Percentiles rank a stretch among this genome's conserved stretches.
Conservation (phyloP, 257 asterid genomes). For the Oldenlandia corymbosa region DNA sequence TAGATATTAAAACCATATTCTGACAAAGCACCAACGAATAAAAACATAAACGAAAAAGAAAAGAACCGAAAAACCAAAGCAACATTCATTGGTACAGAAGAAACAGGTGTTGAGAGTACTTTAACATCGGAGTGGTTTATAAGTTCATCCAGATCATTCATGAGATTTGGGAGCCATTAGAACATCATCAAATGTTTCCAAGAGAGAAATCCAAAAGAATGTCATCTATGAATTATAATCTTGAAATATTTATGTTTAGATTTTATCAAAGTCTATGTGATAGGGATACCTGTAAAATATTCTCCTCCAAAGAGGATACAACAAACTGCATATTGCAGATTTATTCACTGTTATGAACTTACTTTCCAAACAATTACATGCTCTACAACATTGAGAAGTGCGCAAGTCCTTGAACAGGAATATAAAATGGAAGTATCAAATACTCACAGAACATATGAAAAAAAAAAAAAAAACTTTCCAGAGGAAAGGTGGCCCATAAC, state of each 20-base stretch:
- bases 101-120: too few relatives aligned
- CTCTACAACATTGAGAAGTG: neutral
- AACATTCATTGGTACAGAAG: too few relatives aligned
- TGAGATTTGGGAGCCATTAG: neutral
- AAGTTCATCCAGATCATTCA: neutral
- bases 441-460: too few relatives aligned
- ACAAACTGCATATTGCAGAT: neutral
- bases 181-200: neutral
- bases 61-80: too few relatives aligned
- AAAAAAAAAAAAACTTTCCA: neutral
- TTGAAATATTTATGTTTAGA: neutral
- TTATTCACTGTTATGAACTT: too few relatives aligned
- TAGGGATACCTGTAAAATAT: neutral
- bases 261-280: too few relatives aligned
- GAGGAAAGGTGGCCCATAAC: neutral
- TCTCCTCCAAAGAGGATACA: neutral
- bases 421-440: too few relatives aligned
- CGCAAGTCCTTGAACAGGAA: neutral
- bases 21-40: neutral
- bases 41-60: too few relatives aligned
- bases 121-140: neutral
- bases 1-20: neutral
- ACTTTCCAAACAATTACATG: neutral
- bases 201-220: neutral
- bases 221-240: neutral